phyloP scores from a whole-genome alignment of 306 rosid genomes.

The Cicer pinnatifidum region DNA sequence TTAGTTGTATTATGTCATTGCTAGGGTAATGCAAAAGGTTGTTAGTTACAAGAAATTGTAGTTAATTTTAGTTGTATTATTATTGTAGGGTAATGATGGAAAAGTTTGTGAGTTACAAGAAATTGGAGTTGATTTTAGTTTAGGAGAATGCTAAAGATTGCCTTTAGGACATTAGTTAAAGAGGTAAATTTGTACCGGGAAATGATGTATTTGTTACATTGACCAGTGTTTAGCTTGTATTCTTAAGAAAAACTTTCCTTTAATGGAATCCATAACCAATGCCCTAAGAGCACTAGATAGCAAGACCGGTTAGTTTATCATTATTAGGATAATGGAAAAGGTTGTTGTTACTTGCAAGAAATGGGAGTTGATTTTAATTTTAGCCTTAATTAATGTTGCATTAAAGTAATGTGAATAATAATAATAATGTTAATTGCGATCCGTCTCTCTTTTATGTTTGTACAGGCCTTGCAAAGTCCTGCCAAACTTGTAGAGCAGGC shows the following conservation, averaged over 20 bases:
- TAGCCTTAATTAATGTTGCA: not conserved
- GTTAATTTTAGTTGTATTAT: not conserved
- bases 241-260: no score
- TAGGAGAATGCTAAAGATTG: no score
- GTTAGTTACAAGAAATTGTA: not conserved
- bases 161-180: no score
- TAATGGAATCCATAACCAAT: no score
- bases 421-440: not conserved
- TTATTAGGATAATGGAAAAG: not conserved
- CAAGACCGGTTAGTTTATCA: no score
- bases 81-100: not conserved
- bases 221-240: no score
- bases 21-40: not conserved
- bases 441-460: slow-evolving; percentile 18
- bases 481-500: slow-evolving; percentile 54
- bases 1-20: not conserved
- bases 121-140: no score
- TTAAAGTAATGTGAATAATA: not conserved
- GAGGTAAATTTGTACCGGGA: no score
- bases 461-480: slow-evolving; percentile 62
- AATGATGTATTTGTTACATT: no score
- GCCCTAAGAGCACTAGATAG: no score
- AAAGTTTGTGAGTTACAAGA: not conserved
- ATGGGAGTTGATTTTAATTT: not conserved
- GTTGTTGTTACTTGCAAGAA: not conserved